Conservation (phyloP, 495 filamentous ascomycete genomes). For the Trypethelium eluteriae region DNA sequence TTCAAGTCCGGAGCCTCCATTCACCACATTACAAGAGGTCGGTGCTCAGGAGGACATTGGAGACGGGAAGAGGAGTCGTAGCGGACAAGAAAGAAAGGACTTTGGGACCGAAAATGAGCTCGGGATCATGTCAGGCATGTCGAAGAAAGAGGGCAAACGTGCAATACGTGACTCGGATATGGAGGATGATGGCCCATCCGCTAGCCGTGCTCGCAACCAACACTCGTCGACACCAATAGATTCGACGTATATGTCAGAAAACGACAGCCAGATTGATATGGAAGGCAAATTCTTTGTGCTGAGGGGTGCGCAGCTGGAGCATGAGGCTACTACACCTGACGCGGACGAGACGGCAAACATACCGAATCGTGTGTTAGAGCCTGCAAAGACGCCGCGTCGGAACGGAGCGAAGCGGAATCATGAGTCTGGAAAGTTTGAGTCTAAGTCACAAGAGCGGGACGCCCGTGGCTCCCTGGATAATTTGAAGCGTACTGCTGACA, state of each 20-base stretch:
- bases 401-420: background rate
- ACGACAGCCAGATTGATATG: no score
- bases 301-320: no score
- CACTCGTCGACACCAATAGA: background rate
- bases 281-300: no score
- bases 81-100: background rate
- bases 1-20: slow-evolving; percentile 3
- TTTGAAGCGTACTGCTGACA: background rate
- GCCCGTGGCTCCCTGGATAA: background rate
- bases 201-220: background rate
- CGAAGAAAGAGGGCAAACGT: slow-evolving; percentile 6
- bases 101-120: no score
- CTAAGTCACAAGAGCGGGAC: background rate
- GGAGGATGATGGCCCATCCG: background rate
- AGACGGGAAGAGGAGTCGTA: background rate
- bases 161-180: background rate
- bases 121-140: background rate
- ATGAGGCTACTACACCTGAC: no score
- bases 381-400: no score
- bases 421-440: background rate
- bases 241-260: no score
- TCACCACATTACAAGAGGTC: background rate
- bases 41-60: background rate
- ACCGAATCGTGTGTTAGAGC: no score
- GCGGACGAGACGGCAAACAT: no score